These are phyloP conservation scores for Lecanosticta acicola DNA, from an alignment of 2,329 filamentous ascomycete species.

Conservation along the genomic window DNA sequence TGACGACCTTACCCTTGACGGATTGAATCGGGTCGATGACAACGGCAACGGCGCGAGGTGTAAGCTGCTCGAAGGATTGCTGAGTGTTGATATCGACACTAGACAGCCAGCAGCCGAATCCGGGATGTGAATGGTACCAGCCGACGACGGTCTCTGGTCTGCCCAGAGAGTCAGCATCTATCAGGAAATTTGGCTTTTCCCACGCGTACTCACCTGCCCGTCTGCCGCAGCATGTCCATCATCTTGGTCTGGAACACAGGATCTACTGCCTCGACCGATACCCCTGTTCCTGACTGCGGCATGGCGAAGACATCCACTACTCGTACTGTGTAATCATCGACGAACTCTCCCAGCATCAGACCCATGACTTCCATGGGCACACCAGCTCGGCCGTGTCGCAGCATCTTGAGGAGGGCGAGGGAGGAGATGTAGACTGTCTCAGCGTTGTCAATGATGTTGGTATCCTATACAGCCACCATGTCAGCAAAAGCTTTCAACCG, in stretches of 20 bases:
- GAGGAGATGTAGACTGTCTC: slow-evolving; percentile 99
- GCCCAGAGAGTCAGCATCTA: slow-evolving; percentile 10
- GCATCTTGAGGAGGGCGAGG: slow-evolving; percentile 94
- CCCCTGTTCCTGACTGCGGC: slow-evolving; percentile 96
- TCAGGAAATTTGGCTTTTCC: background rate
- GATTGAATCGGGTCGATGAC: slow-evolving; percentile 98
- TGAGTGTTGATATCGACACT: slow-evolving; percentile 99
- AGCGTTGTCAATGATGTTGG: slow-evolving; percentile 94
- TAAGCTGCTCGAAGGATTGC: slow-evolving; percentile 99
- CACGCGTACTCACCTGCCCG: slow-evolving; percentile 64
- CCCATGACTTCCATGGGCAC: slow-evolving; percentile 99
- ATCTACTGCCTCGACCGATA: slow-evolving; percentile 96
- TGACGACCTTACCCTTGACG: slow-evolving; percentile 98
- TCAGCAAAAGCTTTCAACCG: slow-evolving; percentile 9
- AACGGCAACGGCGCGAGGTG: slow-evolving; percentile 90
- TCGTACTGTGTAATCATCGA: slow-evolving; percentile 96
- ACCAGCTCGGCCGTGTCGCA: slow-evolving; percentile 92
- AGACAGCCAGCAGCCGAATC: slow-evolving; percentile 98
- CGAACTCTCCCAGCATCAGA: slow-evolving; percentile 96
- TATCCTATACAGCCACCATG: slow-evolving; percentile 57
- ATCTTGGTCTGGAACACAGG: slow-evolving; percentile 99
- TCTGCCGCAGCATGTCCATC: slow-evolving; percentile 99
- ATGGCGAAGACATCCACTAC: slow-evolving; percentile 99
- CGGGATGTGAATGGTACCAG: slow-evolving; percentile 99
- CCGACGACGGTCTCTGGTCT: slow-evolving; percentile 96